phyloP scores from a whole-genome alignment of 225 moss, liverwort and hornwort genomes.

The Bryoerythrophyllum caledonicum region DNA sequence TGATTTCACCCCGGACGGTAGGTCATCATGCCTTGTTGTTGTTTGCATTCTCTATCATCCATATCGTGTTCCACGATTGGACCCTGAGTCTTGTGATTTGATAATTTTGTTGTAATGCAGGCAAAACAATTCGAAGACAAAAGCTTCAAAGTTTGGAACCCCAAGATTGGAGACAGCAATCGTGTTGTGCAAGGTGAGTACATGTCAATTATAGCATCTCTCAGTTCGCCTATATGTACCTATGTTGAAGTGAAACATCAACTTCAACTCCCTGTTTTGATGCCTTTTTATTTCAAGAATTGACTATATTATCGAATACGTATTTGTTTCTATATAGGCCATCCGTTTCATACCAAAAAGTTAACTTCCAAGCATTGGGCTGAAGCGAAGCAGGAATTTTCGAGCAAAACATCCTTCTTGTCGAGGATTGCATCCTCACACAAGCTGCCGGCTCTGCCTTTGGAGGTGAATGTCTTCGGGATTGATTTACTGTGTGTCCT shows the following conservation, averaged over 20 bases:
- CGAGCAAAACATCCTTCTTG: too few relatives aligned
- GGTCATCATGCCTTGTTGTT: conserved; percentile 16
- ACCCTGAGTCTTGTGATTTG: background rate
- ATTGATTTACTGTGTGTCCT: too few relatives aligned
- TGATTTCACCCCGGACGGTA: conserved; percentile 93
- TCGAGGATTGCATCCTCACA: too few relatives aligned
- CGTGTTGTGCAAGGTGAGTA: conserved; percentile 72
- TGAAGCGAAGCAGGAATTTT: too few relatives aligned
- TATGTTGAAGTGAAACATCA: background rate
- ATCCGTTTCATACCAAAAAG: too few relatives aligned
- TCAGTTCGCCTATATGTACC: background rate
- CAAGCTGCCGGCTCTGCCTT: too few relatives aligned
- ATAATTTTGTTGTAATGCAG: conserved; percentile 38
- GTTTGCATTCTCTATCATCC: too few relatives aligned
- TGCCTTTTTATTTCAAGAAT: background rate
- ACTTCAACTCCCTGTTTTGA: background rate
- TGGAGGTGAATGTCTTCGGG: too few relatives aligned
- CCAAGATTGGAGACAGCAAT: conserved; percentile 71
- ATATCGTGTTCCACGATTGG: too few relatives aligned
- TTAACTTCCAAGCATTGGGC: too few relatives aligned
- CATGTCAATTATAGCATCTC: background rate
- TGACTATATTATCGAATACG: background rate
- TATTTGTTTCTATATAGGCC: too few relatives aligned
- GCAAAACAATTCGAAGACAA: conserved; percentile 73
- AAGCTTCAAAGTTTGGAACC: conserved; percentile 91